Base-by-base conservation (phyloP, 2,329 filamentous ascomycete genomes). In the Stagonosporopsis cucurbitacearum region DNA sequence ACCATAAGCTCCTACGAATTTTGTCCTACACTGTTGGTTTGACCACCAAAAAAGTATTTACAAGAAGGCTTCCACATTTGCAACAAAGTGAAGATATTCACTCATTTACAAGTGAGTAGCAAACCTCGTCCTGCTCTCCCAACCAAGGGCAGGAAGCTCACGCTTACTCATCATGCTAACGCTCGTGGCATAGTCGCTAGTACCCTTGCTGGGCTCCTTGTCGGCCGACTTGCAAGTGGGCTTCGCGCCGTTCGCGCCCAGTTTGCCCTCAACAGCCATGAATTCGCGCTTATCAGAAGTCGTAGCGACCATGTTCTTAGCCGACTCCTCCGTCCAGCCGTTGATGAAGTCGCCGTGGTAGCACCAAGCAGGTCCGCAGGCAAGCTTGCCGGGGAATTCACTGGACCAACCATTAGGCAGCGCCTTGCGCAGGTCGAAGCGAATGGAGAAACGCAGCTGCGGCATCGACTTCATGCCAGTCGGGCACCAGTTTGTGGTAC, bases 301-400 rank as follows among this genome's bases (percentile, higher is more conserved):
- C 0, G 77, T 71, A 26, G 63, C 68, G 12, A 81, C 58, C 78
- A 81, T 79, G 51, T 78, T 78, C 51, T 65, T 39, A 0, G 77
- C 78, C 0, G 72, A 75, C 50, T 80, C 77, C 13, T 65, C 63
- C 2, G 75, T 68, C 80, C 80, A 82, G 1, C 71, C 80, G 35
- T 81, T 81, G 65, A 82, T 79, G 47, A 81, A 81, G 60, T 81
- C 80, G 3, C 79, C 79, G 59, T 81, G 79, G 3, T 68, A 71
- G 71, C 76, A 78, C 62, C 71, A 80, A 0, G 75, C 74, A n/a
- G 65, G 42, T 6, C 71, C 71, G 52, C 74, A 79, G 0, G 79
- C 72, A 0, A 81, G 72, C 68, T 80, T 75, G 20, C 81, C 60
- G 0, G 80, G 80, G 1, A 79, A 74, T 0, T 67, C 69, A 37